Conservation (phyloP, 257 asterid genomes). For the Cinchona pubescens region DNA sequence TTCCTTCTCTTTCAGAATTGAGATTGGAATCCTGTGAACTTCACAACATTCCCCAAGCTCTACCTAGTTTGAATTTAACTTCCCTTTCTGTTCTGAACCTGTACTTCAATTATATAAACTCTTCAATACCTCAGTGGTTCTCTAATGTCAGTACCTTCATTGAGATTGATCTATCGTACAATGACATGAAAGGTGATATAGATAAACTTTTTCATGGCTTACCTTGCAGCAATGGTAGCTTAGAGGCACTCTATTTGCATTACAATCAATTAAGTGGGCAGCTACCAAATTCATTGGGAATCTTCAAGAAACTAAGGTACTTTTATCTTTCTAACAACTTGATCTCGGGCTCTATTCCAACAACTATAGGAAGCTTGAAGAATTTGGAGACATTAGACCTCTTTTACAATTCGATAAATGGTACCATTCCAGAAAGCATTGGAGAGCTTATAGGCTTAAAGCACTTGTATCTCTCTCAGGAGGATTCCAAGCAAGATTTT, state of each 20-base stretch:
- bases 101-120: constrained; percentile 12
- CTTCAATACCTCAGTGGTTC: constrained; percentile 21
- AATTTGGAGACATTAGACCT: constrained; percentile 3
- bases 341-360: constrained; percentile 16
- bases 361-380: constrained; percentile 11
- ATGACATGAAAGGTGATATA: neutral
- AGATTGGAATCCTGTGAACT: neutral
- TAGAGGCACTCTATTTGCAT: constrained; percentile 9
- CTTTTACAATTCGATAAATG: constrained; percentile 4
- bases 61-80: neutral
- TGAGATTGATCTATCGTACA: constrained; percentile 7
- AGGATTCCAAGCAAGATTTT: constrained; percentile 18
- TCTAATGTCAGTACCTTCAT: neutral
- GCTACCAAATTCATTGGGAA: constrained; percentile 13
- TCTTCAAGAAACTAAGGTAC: neutral
- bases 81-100: neutral
- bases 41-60: neutral
- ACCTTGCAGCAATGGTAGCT: neutral
- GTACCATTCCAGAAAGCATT: constrained; percentile 7
- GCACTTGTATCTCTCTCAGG: neutral
- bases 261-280: constrained; percentile 15
- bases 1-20: constrained; percentile 7
- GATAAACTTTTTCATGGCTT: neutral
- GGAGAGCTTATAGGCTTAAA: constrained; percentile 1
- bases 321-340: constrained; percentile 1